Evolutionary conservation across 2,329 filamentous ascomycete species (phyloP).

Genomic region (Anisogramma anomala): DNA sequence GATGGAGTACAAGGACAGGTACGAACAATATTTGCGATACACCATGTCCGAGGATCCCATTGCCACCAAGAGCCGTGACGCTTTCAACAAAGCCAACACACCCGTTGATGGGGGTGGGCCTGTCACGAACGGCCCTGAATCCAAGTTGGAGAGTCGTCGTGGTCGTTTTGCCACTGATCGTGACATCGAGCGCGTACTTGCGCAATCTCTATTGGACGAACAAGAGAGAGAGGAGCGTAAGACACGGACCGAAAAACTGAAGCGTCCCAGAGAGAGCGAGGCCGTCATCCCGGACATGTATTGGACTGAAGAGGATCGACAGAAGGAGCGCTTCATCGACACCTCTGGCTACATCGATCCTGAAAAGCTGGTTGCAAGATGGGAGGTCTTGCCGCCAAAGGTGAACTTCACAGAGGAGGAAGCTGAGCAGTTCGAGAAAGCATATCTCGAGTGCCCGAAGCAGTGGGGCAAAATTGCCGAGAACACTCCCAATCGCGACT

Average conservation of each 20-base stretch:
- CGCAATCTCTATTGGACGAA: conserved; percentile 60
- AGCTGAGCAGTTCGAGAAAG: conserved; percentile 57
- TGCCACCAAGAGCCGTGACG: conserved; percentile 43
- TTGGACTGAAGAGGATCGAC: conserved; percentile 48
- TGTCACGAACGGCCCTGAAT: conserved; percentile 31
- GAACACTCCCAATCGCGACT: conserved; percentile 54
- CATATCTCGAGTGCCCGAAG: conserved; percentile 66
- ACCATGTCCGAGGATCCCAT: conserved; percentile 44
- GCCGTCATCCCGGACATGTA: conserved; percentile 62
- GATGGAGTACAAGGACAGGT: conserved; percentile 34
- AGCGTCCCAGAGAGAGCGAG: conserved; percentile 52
- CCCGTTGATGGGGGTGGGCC: conserved; percentile 15
- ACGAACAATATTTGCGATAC: conserved; percentile 42
- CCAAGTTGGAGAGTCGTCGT: conserved; percentile 45
- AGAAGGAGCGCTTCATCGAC: conserved; percentile 50
- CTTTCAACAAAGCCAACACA: conserved; percentile 33
- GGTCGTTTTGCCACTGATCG: conserved; percentile 58
- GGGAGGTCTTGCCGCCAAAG: conserved; percentile 59
- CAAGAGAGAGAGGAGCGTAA: conserved; percentile 60
- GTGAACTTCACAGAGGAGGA: conserved; percentile 68
- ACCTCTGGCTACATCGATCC: conserved; percentile 52
- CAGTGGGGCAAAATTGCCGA: conserved; percentile 72
- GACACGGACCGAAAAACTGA: conserved; percentile 50
- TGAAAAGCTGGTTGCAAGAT: conserved; percentile 55
- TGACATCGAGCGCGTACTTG: conserved; percentile 59